These are phyloP conservation scores for Cryptococcus sp. DNA, from an alignment of 1,284 basidiomycete genomes.

Conservation along the genomic window DNA sequence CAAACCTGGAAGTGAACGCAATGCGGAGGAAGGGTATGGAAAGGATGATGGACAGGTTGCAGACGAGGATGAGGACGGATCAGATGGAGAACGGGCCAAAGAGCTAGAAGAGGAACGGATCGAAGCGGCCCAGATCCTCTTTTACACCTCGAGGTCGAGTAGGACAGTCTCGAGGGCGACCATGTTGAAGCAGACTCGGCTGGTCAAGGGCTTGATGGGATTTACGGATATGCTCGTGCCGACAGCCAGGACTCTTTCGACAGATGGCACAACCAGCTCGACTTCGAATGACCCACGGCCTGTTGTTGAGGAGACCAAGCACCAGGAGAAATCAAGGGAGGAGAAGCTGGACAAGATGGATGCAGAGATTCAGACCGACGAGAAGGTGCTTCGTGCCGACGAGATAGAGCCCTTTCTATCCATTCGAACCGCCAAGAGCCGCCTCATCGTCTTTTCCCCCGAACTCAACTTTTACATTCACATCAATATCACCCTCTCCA, in stretches of 20 bases:
- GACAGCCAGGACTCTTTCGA: not conserved
- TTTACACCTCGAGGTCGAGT: slow-evolving; percentile 35
- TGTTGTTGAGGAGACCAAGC: not conserved
- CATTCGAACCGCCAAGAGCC: slow-evolving; percentile 25
- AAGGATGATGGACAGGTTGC: no score
- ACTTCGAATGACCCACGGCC: no score
- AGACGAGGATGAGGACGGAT: not conserved
- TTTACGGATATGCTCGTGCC: slow-evolving; percentile 31
- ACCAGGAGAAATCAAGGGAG: slow-evolving; percentile 3
- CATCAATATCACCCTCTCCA: slow-evolving; percentile 22
- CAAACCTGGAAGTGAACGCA: not conserved
- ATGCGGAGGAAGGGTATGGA: not conserved
- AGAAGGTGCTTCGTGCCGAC: no score
- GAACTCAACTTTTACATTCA: slow-evolving; percentile 38
- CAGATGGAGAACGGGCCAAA: slow-evolving; percentile 14
- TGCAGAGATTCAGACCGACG: slow-evolving; percentile 8
- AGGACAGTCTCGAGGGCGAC: slow-evolving; percentile 34
- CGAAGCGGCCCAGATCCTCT: slow-evolving; percentile 41
- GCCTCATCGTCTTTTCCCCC: slow-evolving; percentile 34
- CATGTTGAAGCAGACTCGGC: slow-evolving; percentile 41
- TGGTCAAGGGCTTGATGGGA: slow-evolving; percentile 41
- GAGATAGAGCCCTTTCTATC: slow-evolving; percentile 7
- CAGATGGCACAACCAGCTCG: not conserved
- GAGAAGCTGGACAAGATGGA: slow-evolving; percentile 10
- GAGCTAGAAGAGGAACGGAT: slow-evolving; percentile 39